These are phyloP conservation scores for Mollisia scopiformis DNA, from an alignment of 2,329 filamentous ascomycete species.

Conservation along the genomic window DNA sequence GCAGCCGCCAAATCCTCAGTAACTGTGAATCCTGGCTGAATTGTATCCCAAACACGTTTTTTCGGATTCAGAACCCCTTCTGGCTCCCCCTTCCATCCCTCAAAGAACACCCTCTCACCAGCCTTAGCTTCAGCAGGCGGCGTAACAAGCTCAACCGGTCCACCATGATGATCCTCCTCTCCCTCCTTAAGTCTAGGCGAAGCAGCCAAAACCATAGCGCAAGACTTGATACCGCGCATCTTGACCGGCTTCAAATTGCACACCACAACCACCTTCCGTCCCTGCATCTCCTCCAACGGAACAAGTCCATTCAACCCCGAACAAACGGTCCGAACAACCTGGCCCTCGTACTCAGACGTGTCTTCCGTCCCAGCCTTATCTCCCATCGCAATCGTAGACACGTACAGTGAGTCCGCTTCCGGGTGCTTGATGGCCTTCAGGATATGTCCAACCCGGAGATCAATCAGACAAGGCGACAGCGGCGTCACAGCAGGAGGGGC, in stretches of 20 bases:
- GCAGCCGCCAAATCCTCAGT: slow-evolving; percentile 79
- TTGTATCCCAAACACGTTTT: slow-evolving; percentile 98
- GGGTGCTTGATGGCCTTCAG: slow-evolving; percentile 95
- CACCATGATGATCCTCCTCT: slow-evolving; percentile 82
- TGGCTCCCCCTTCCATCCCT: slow-evolving; percentile 91
- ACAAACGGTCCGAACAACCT: slow-evolving; percentile 93
- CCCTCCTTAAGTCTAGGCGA: slow-evolving; percentile 83
- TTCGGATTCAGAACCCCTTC: slow-evolving; percentile 96
- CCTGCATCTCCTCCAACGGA: slow-evolving; percentile 94
- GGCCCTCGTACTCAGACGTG: slow-evolving; percentile 88
- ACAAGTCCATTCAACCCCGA: slow-evolving; percentile 93
- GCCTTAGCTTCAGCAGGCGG: slow-evolving; percentile 79
- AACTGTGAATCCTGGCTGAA: slow-evolving; percentile 95
- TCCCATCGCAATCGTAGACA: slow-evolving; percentile 93
- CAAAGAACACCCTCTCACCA: slow-evolving; percentile 88
- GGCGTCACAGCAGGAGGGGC: slow-evolving; percentile 71
- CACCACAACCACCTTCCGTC: slow-evolving; percentile 90
- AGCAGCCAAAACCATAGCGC: slow-evolving; percentile 92
- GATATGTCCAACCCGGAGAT: slow-evolving; percentile 95
- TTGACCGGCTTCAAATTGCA: slow-evolving; percentile 99
- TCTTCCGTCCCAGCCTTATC: slow-evolving; percentile 85
- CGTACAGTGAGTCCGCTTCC: slow-evolving; percentile 93
- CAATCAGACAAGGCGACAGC: slow-evolving; percentile 83
- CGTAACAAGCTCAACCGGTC: slow-evolving; percentile 88
- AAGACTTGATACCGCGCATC: slow-evolving; percentile 86